Conservation (phyloP, 768 basidiomycete species). For the Sporobolomyces phaffii region DNA sequence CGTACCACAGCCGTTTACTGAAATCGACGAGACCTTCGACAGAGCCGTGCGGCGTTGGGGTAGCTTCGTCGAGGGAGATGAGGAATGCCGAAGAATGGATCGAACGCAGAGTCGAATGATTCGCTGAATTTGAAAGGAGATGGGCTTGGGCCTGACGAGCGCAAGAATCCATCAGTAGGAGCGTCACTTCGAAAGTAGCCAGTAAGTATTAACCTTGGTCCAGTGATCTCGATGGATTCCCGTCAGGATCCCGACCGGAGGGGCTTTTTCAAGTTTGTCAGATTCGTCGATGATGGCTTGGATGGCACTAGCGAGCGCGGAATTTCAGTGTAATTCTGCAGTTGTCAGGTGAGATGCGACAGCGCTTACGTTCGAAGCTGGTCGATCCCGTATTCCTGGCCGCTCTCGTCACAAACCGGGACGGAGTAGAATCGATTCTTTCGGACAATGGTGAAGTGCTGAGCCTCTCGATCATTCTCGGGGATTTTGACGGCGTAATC, state of each 20-base stretch:
- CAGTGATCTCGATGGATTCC: slow-evolving; percentile 83
- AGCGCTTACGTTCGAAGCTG: slow-evolving; percentile 65
- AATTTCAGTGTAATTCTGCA: background rate
- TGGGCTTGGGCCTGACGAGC: slow-evolving; percentile 44
- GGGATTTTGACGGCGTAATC: slow-evolving; percentile 71
- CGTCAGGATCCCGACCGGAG: slow-evolving; percentile 68
- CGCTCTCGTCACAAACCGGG: slow-evolving; percentile 54
- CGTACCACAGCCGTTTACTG: slow-evolving; percentile 34
- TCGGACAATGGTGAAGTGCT: slow-evolving; percentile 80
- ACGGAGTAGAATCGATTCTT: slow-evolving; percentile 86
- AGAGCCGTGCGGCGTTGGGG: slow-evolving; percentile 52
- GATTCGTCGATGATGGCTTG: slow-evolving; percentile 13
- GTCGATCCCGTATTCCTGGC: slow-evolving; percentile 64
- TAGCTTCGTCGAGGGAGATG: slow-evolving; percentile 73
- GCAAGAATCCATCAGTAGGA: background rate
- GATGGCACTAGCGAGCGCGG: slow-evolving; percentile 10
- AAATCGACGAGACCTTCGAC: slow-evolving; percentile 17
- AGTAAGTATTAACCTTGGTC: slow-evolving; percentile 57
- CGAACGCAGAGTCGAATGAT: slow-evolving; percentile 61
- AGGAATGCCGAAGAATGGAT: slow-evolving; percentile 86
- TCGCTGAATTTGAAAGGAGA: slow-evolving; percentile 50
- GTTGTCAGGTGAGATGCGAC: background rate
- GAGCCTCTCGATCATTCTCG: slow-evolving; percentile 60
- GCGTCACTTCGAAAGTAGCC: background rate
- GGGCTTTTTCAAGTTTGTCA: background rate